Percentiles rank a stretch among this genome's conserved stretches.
These are phyloP conservation scores for Ceratobasidium sp. DNA, from an alignment of 1,284 basidiomycete genomes.

Conservation along the genomic window DNA sequence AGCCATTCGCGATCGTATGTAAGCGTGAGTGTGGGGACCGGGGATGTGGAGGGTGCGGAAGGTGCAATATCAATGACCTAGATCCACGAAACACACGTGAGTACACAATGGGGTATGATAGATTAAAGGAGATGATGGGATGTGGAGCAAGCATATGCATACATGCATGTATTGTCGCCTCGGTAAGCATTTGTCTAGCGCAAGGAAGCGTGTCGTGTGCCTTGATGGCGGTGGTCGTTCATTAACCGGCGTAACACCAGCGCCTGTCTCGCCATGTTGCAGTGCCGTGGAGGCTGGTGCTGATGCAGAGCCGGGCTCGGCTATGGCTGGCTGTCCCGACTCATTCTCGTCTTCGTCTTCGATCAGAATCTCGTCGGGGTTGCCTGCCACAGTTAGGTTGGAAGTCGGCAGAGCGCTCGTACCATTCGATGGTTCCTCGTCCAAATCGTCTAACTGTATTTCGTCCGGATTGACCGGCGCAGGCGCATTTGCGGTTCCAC, in stretches of 20 bases:
- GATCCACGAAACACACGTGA: neutral
- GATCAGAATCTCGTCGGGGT: slow-evolving; percentile 75
- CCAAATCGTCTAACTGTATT: slow-evolving; percentile 38
- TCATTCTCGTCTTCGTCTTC: slow-evolving; percentile 62
- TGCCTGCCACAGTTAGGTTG: slow-evolving; percentile 50
- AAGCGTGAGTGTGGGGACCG: slow-evolving; percentile 51
- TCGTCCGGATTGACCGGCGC: slow-evolving; percentile 35
- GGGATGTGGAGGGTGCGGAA: slow-evolving; percentile 46
- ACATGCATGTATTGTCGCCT: slow-evolving; percentile 88
- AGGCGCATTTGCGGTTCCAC: slow-evolving; percentile 10
- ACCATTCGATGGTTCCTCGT: slow-evolving; percentile 23
- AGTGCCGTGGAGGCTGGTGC: slow-evolving; percentile 45
- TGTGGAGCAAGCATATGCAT: slow-evolving; percentile 43
- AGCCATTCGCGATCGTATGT: slow-evolving; percentile 92
- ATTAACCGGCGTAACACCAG: slow-evolving; percentile 47
- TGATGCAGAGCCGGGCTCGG: neutral
- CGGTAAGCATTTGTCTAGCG: slow-evolving; percentile 92
- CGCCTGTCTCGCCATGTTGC: slow-evolving; percentile 62
- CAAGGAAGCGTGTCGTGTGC: slow-evolving; percentile 79
- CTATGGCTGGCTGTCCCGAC: slow-evolving; percentile 43
- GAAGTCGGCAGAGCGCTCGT: neutral
- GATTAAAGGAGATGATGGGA: neutral
- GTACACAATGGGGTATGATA: neutral
- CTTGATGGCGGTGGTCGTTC: slow-evolving; percentile 44
- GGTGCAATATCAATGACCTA: slow-evolving; percentile 77